A percentile compares a stretch with the other conserved stretches of the same genome.
Evolutionary conservation across 2,329 filamentous ascomycete species (phyloP).

Genomic region (Fusarium sp.): DNA sequence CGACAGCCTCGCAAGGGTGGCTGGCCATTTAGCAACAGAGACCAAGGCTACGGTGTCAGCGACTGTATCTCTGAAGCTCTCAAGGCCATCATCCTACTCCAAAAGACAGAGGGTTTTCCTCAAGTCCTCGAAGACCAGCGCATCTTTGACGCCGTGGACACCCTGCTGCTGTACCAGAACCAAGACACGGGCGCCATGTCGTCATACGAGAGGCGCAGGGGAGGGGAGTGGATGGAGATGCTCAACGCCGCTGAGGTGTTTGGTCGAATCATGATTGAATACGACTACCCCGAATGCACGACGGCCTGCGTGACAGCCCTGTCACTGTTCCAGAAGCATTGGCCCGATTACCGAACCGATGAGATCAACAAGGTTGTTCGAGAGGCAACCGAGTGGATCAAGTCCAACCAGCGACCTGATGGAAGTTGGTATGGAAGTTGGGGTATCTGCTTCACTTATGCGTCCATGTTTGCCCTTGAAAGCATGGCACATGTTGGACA

Average conservation of each 20-base stretch:
- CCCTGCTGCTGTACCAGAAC: conserved; percentile 92
- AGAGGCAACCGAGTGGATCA: conserved; percentile 85
- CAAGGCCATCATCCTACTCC: conserved; percentile 86
- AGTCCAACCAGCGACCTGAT: conserved; percentile 79
- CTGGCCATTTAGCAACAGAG: conserved; percentile 94
- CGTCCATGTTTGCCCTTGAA: conserved; percentile 95
- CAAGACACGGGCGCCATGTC: conserved; percentile 81
- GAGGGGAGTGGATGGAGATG: conserved; percentile 81
- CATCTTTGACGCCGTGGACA: conserved; percentile 89
- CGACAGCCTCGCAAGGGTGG: conserved; percentile 91
- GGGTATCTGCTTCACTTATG: conserved; percentile 99
- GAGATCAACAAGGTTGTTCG: conserved; percentile 82
- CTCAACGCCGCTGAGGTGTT: conserved; percentile 98
- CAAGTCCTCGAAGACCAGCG: conserved; percentile 79
- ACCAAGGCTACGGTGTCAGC: conserved; percentile 94
- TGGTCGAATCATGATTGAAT: conserved; percentile 97
- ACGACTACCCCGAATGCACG: conserved; percentile 98
- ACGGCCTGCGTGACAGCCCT: conserved; percentile 93
- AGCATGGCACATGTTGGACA: conserved; percentile 86
- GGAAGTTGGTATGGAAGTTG: conserved; percentile 98
- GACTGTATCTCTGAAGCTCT: conserved; percentile 94
- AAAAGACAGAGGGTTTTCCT: conserved; percentile 82
- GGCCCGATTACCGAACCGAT: conserved; percentile 80
- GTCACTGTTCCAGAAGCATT: conserved; percentile 82
- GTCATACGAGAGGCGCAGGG: conserved; percentile 88